phyloP scores from a whole-genome alignment of 108 stramenopile genomes.

The Nannochloropsis granulata region DNA sequence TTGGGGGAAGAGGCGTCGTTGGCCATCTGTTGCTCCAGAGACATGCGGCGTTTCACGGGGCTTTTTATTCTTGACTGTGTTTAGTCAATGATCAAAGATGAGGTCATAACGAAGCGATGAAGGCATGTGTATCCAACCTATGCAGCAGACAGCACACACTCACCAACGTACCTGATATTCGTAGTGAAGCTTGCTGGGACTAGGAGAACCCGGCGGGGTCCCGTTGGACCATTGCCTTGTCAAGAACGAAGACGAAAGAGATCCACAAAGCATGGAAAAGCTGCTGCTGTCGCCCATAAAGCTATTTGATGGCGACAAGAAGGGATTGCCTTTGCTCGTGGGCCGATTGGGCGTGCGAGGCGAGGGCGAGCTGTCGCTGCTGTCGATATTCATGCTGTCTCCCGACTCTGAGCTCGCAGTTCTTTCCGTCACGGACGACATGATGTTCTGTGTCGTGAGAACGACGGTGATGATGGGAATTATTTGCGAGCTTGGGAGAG shows the following conservation, averaged over 20 bases:
- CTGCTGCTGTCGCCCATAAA: neutral
- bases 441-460: too few relatives aligned
- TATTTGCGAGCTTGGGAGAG: too few relatives aligned
- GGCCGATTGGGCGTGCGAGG: neutral
- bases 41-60: neutral
- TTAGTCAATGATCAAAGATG: neutral
- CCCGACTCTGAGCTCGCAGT: neutral
- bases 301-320: neutral
- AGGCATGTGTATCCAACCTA: too few relatives aligned
- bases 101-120: neutral
- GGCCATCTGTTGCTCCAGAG: neutral
- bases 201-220: neutral
- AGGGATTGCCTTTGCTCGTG: neutral
- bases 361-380: neutral
- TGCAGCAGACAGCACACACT: neutral
- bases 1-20: neutral
- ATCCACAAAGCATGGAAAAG: neutral
- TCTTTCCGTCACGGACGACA: neutral
- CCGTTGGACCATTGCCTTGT: neutral
- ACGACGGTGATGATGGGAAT: too few relatives aligned
- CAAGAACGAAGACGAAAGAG: neutral
- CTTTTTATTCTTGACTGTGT: neutral
- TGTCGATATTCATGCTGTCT: neutral
- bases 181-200: neutral
- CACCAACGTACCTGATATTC: neutral